Base-by-base conservation (phyloP, 2,329 filamentous ascomycete species). In the Exophiala calicioides region DNA sequence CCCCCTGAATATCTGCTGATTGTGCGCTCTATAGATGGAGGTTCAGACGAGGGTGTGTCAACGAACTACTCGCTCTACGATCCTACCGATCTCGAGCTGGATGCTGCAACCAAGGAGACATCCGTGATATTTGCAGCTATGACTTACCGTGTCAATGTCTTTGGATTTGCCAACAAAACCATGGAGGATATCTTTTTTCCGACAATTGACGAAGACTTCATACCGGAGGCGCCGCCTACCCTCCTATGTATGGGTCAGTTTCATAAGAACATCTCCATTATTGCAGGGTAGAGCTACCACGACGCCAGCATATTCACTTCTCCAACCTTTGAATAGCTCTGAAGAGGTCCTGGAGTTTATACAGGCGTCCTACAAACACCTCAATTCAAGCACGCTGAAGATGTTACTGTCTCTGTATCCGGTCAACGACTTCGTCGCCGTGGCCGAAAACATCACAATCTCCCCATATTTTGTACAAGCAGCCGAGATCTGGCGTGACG, bases 121-220 rank as follows among this genome's bases (percentile, higher is more conserved):
- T 50, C 50, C 5, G 32, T 56, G 19, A 44, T 56, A 10, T 49
- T 48, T 41, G 49, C 49, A 4, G 34, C 52, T 4, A 54, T 57
- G 38, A 57, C 55, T 10, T 57, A 51, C 26, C 42, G 51, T n/a
- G 32, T 53, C 21, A 49, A 49, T 33, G 36, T 50, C 9, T 72
- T 77, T 43, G 69, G 67, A 8, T 70, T 76, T 44, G 39, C 39
- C 7, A 53, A 56, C 31, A 50, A 32, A 12, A 24, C 24, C 9
- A 40, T 31, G 26, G 41, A 50, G 26, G 47, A 50, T 29, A 41
- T 45, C 10, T 50, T 50, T 26, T 50, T 54, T 29, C 76, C 76
- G 0, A 67, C 63, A 0, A 71, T 77, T 0, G 75, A 78, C 47
- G 70, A 68, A 10, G 73, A 76, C 53, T 75, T 75, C 54, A 60